Conservation (phyloP, 257 asterid genomes). For the Plantago elongata region DNA sequence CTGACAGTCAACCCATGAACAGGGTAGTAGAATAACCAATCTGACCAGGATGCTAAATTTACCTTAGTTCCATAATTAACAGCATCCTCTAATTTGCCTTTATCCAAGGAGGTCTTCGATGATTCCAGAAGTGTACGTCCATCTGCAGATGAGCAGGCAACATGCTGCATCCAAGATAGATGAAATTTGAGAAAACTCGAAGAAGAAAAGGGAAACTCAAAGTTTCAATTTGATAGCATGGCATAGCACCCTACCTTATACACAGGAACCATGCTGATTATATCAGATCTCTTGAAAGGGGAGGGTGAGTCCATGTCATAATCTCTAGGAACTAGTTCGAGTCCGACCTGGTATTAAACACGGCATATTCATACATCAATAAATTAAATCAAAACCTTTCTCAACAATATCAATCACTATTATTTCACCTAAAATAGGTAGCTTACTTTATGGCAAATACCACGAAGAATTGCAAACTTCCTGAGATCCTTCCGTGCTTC, state of each 20-base stretch:
- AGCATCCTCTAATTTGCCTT: slow-evolving; percentile 82
- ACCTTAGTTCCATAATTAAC: slow-evolving; percentile 80
- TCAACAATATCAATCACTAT: neutral
- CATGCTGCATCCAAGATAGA: slow-evolving; percentile 47
- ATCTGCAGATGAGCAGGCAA: slow-evolving; percentile 79
- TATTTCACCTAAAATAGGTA: slow-evolving; percentile 2
- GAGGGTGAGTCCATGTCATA: slow-evolving; percentile 66
- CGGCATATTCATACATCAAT: neutral
- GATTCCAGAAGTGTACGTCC: slow-evolving; percentile 79
- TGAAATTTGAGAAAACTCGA: slow-evolving; percentile 25
- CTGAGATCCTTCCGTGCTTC: slow-evolving; percentile 41
- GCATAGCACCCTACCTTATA: slow-evolving; percentile 46
- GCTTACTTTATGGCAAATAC: slow-evolving; percentile 73
- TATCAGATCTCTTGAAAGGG: slow-evolving; percentile 65
- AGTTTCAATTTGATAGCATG: slow-evolving; percentile 11
- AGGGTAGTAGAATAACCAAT: too few species aligned
- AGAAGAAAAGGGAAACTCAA: neutral
- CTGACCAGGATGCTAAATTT: neutral
- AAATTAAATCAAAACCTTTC: neutral
- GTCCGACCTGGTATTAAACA: slow-evolving; percentile 51
- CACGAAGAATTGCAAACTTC: slow-evolving; percentile 72
- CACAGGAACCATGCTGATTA: slow-evolving; percentile 68
- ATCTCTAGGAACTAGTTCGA: slow-evolving; percentile 77
- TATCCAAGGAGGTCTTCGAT: slow-evolving; percentile 73
- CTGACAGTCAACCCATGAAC: neutral